Percentiles rank a stretch among this genome's conserved stretches.
These are phyloP conservation scores for Dillenia suffruticosa DNA, from an alignment of 164 flowering plant genomes.

Conservation along the genomic window DNA sequence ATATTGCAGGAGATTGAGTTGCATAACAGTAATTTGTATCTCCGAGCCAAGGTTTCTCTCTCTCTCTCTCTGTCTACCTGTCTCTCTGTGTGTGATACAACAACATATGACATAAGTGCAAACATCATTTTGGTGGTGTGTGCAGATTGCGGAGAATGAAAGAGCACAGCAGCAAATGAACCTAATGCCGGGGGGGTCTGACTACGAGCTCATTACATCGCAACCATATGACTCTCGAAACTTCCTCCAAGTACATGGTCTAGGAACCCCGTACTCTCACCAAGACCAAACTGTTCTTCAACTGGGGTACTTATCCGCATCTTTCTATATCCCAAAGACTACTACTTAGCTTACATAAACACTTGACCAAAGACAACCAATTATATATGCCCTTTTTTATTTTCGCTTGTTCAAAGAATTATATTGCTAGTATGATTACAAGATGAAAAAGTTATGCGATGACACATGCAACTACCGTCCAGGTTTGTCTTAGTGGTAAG, in stretches of 20 bases:
- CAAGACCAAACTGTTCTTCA: slow-evolving; percentile 77
- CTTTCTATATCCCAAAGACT: background rate
- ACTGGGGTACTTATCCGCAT: slow-evolving; percentile 43
- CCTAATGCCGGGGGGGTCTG: slow-evolving; percentile 48
- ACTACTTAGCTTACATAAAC: too few species aligned
- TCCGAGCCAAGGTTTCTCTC: slow-evolving; percentile 66
- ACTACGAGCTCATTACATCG: slow-evolving; percentile 44
- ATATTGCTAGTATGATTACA: too few species aligned
- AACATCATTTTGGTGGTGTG: slow-evolving; percentile 1
- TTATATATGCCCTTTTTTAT: too few species aligned
- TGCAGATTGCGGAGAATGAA: slow-evolving; percentile 69
- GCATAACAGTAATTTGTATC: slow-evolving; percentile 80
- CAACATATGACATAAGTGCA: background rate
- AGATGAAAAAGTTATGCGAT: too few species aligned
- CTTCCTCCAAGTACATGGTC: slow-evolving; percentile 65
- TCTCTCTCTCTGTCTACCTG: background rate
- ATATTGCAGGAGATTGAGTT: slow-evolving; percentile 72
- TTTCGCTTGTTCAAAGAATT: too few species aligned
- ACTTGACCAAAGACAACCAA: too few species aligned
- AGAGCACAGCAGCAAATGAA: slow-evolving; percentile 60
- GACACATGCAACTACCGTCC: too few species aligned
- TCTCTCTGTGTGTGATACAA: background rate
- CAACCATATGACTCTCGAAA: slow-evolving; percentile 58
- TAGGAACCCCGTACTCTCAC: slow-evolving; percentile 53
- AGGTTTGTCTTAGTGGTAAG: too few species aligned